Percentiles rank a stretch among this genome's conserved stretches.
Evolutionary conservation across 73 alveolate species (phyloP).

Genomic region (Tetrahymena elliotti): DNA sequence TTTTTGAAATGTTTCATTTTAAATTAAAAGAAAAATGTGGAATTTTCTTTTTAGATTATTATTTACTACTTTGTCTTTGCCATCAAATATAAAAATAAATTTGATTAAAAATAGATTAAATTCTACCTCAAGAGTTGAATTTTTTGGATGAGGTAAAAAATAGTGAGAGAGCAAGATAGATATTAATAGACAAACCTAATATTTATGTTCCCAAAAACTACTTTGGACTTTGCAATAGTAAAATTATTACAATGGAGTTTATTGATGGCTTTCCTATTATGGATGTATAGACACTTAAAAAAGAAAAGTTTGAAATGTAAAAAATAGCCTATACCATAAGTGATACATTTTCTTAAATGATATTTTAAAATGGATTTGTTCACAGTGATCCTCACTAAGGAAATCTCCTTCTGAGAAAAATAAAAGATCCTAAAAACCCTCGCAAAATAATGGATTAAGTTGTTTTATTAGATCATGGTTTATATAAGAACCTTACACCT

Average conservation of each 20-base stretch:
- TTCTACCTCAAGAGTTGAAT: slow-evolving; percentile 61
- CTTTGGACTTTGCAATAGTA: slow-evolving; percentile 31
- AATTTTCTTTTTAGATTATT: not conserved
- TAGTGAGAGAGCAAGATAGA: slow-evolving; percentile 45
- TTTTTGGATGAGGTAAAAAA: slow-evolving; percentile 53
- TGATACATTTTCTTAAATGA: slow-evolving; percentile 51
- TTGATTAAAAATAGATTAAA: not conserved
- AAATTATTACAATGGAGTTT: slow-evolving; percentile 51
- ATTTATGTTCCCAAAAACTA: slow-evolving; percentile 52
- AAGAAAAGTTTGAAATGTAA: slow-evolving; percentile 36
- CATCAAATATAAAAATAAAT: too few relatives aligned
- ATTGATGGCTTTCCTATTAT: slow-evolving; percentile 56
- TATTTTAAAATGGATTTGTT: slow-evolving; percentile 56
- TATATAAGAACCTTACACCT: slow-evolving; percentile 41
- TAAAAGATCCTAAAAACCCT: not conserved
- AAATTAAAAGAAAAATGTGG: not conserved
- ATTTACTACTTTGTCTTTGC: not conserved
- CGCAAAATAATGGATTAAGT: slow-evolving; percentile 23
- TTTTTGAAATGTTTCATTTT: not conserved
- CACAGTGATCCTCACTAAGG: slow-evolving; percentile 81
- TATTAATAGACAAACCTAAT: slow-evolving; percentile 32
- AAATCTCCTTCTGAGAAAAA: slow-evolving; percentile 45
- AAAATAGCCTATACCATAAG: slow-evolving; percentile 44
- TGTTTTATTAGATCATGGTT: slow-evolving; percentile 69
- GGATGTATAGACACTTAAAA: slow-evolving; percentile 22